Evolutionary conservation across 257 asterid genomes (phyloP), one percentile per base, ranked within the genome.

Genomic region (Solanum sitiens): DNA sequence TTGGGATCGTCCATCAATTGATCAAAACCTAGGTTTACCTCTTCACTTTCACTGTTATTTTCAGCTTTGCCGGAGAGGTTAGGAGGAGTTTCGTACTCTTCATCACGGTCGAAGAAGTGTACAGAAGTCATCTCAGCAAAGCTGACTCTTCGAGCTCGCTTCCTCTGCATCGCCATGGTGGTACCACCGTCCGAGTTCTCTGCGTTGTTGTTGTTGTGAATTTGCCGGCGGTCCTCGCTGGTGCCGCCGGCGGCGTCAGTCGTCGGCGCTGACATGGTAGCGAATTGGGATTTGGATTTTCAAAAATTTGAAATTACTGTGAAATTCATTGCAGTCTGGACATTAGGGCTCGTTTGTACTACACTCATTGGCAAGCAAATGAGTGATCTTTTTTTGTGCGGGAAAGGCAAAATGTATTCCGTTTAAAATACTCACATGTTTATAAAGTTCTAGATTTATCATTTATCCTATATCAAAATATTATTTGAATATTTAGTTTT

Each of bases 111-210:
- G 91, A 97, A 97, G 93, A 97, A 93, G 91, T 91, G 98, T 8
- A 97, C 89, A 8, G 98, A 95, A 16, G 99, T 96, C 91, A 84
- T 93, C 92, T 96, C 99, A 18, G 99, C 99, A 88, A 97, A 97
- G 94, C 99, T 97, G 89, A 97, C 99, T 80, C 99, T 92, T 86
- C 99, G 97, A 11, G 93, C 91, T 88, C 98, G 93, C 92, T 96
- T 97, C 92, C 89, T 93, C 92, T 90, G 94, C 87, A 77, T 32
- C 42, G 94, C 97, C 40, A 91, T 65, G 85, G 96, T 92, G 84
- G 89, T 90, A 72, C 93, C 92, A 70, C 92, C 94, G 86, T 92
- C 98, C 39, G 98, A 95, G 70, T 92, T 94, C 53, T 93, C 94
- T 11, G 93, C 83, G 37, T 86, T 87, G 85, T 73, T 73, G 86